Base-by-base conservation (phyloP, 768 basidiomycete species). In the Omphalotus guepiniiformis region DNA sequence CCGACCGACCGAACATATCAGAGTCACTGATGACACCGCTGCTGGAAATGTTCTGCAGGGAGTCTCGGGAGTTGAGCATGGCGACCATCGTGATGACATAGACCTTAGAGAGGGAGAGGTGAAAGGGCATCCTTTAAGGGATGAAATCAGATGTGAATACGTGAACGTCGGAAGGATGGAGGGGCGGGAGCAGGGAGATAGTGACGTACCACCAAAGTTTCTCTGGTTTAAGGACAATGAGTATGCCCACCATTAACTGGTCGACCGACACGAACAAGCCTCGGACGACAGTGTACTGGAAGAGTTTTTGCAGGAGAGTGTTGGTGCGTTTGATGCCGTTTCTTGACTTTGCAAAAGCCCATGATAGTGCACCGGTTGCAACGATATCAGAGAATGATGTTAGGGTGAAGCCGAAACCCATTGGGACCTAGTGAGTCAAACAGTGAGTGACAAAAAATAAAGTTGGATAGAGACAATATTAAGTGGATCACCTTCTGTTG, bases 1-100 rank as follows among this genome's bases (percentile, higher is more conserved):
- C n/a, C n/a, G n/a, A n/a, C n/a, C n/a, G n/a, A n/a, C n/a, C n/a
- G n/a, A n/a, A n/a, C 36, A 38, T 38, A 38, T 38, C 36, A 38
- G 36, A 38, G 36, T 16, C 16, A 16, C 15, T 38, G 16, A 38
- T 16, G 36, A 38, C 16, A 38, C 7, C n/a, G n/a, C n/a, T 38
- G 6, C 36, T 19, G 21, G 16, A 7, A 18, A 19, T 18, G 15
- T 7, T 6, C 21, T 16, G 36, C 15, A 38, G 36, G 16, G 15
- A 7, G 6, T 7, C 16, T 7, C 36, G 36, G 16, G 36, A 38
- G 36, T 38, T 38, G 6, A 38, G 16, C 36, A 38, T 38, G 36
- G 36, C 36, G 6, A 38, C n/a, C 39, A 41, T 41, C 9, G 39
- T 41, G 15, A 21, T 41, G 6, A 41, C 39, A 25, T 41, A 41